Conservation (phyloP, 164 flowering plant genomes). For the Saururus chinensis region DNA sequence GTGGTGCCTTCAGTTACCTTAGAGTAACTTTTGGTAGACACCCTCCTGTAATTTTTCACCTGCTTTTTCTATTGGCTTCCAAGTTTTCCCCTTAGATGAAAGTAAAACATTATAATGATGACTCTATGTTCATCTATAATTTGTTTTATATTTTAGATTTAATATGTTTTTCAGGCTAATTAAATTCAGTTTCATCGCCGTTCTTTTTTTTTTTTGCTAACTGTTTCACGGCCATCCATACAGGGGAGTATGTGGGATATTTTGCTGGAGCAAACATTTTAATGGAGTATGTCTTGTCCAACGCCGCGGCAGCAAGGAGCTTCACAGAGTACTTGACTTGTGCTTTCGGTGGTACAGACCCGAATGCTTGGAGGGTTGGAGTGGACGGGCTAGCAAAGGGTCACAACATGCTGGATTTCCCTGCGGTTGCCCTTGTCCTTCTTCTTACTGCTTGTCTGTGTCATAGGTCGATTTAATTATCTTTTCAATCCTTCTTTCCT, state of each 20-base stretch:
- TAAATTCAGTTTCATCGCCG: neutral
- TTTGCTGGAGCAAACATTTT: slow-evolving; percentile 71
- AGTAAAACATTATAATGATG: neutral
- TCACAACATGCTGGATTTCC: slow-evolving; percentile 56
- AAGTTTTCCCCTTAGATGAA: neutral
- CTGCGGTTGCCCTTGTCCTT: slow-evolving; percentile 62
- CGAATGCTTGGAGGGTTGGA: slow-evolving; percentile 56
- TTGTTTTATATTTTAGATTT: neutral
- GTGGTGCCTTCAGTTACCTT: slow-evolving; percentile 91
- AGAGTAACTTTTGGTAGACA: slow-evolving; percentile 75
- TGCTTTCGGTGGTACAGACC: slow-evolving; percentile 34
- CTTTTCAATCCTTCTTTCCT: slow-evolving; percentile 3
- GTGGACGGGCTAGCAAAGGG: slow-evolving; percentile 42
- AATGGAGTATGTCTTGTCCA: slow-evolving; percentile 85
- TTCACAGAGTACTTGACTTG: slow-evolving; percentile 53
- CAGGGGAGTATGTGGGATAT: slow-evolving; percentile 75
- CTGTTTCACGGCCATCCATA: slow-evolving; percentile 5
- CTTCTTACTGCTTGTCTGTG: slow-evolving; percentile 63
- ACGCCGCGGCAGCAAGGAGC: slow-evolving; percentile 72
- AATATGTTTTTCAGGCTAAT: neutral
- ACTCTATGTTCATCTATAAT: neutral
- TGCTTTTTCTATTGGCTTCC: neutral
- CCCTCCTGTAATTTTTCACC: no score
- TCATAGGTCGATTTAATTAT: slow-evolving; percentile 29
- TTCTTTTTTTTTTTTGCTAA: no score